phyloP scores from a whole-genome alignment of 805 yeast species.

The Wickerhamiella kazuoi region DNA sequence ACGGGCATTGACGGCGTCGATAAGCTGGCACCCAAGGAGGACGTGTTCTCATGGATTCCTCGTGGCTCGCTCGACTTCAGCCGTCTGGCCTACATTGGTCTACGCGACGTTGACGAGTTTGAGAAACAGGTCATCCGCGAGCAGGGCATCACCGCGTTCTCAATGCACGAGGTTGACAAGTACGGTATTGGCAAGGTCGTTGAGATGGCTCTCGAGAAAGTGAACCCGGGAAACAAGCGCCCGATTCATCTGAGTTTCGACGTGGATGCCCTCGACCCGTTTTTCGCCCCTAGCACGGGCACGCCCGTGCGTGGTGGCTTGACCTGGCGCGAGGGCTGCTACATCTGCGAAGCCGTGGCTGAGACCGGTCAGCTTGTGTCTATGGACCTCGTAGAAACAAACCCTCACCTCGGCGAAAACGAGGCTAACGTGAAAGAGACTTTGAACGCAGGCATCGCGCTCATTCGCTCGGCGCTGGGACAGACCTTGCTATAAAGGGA shows the following conservation, averaged over 20 bases:
- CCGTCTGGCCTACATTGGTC: conserved; percentile 80
- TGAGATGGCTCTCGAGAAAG: conserved; percentile 68
- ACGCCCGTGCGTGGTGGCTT: conserved; percentile 96
- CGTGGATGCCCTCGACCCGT: conserved; percentile 93
- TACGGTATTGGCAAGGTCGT: conserved; percentile 83
- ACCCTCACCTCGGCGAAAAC: conserved; percentile 69
- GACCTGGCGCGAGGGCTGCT: conserved; percentile 85
- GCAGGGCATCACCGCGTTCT: conserved; percentile 59
- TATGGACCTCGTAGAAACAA: conserved; percentile 83
- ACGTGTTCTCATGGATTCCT: conserved; percentile 68
- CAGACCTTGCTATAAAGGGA: conserved; percentile 60
- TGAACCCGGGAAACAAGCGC: conserved; percentile 51
- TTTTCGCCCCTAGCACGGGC: conserved; percentile 90
- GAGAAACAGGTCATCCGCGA: conserved; percentile 63
- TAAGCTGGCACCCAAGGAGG: conserved; percentile 39
- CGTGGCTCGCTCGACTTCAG: conserved; percentile 37
- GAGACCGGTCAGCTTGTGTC: conserved; percentile 77
- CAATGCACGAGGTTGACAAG: conserved; percentile 93
- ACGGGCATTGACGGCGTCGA: conserved; percentile 60
- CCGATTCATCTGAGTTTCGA: conserved; percentile 89
- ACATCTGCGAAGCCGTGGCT: conserved; percentile 80
- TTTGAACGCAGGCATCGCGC: conserved; percentile 73
- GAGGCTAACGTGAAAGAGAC: conserved; percentile 69
- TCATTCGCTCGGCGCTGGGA: conserved; percentile 87
- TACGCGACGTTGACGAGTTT: conserved; percentile 80